phyloP scores from a whole-genome alignment of 257 asterid species.

The Datura wrightii region DNA sequence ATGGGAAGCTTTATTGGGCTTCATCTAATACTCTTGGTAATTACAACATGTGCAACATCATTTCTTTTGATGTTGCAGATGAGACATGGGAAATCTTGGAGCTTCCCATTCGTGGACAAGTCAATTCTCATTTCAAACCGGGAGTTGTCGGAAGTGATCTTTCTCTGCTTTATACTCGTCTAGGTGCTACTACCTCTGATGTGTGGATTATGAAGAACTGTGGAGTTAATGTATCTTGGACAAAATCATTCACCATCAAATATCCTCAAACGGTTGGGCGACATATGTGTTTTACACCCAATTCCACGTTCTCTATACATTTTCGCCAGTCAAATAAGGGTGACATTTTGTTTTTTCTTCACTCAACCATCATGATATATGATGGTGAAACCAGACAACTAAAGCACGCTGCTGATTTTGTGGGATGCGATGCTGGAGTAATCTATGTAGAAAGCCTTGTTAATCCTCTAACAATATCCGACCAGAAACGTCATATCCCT shows the following conservation, averaged over 20 bases:
- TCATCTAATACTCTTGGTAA: not conserved
- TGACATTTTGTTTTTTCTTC: not conserved
- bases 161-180: not conserved
- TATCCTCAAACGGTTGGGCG: no score
- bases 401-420: not conserved
- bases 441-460: not conserved
- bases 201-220: not conserved
- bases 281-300: not conserved
- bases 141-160: conserved; percentile 12
- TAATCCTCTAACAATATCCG: not conserved
- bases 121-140: not conserved
- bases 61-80: not conserved
- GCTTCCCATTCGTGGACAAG: not conserved
- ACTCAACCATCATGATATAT: not conserved
- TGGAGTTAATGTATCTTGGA: not conserved
- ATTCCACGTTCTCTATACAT: not conserved
- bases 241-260: not conserved
- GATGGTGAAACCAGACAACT: not conserved
- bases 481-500: not conserved
- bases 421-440: not conserved
- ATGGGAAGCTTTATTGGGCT: not conserved
- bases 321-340: not conserved
- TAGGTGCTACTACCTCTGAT: not conserved
- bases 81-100: not conserved
- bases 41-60: not conserved